A percentile compares a stretch with the other conserved stretches of the same genome.
phyloP scores from a whole-genome alignment of 2,329 filamentous ascomycete species.

The Scopulariopsis brevicaulis region DNA sequence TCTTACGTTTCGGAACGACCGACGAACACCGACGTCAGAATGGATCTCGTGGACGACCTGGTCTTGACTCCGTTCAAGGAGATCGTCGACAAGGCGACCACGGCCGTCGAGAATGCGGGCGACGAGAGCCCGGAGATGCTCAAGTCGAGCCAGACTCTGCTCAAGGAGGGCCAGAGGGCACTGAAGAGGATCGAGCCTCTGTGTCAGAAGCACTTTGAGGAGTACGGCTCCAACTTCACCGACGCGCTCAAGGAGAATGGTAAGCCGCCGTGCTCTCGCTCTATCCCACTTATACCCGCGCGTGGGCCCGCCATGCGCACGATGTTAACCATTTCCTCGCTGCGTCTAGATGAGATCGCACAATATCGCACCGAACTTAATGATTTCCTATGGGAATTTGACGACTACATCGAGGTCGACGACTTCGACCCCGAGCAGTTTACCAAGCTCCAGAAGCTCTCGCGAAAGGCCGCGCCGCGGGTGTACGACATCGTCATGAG shows the following conservation, averaged over 20 bases:
- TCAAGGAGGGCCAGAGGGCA: slow-evolving; percentile 36
- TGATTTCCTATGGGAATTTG: slow-evolving; percentile 43
- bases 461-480: slow-evolving; percentile 33
- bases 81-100: slow-evolving; percentile 37
- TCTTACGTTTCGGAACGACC: background rate
- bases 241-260: slow-evolving; percentile 41
- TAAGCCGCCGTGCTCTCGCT: slow-evolving; percentile 15
- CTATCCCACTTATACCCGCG: background rate
- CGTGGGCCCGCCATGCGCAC: background rate
- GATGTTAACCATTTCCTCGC: background rate
- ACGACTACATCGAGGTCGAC: slow-evolving; percentile 37
- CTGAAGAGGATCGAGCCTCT: slow-evolving; percentile 39
- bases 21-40: slow-evolving; percentile 8
- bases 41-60: slow-evolving; percentile 29
- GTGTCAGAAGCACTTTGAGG: slow-evolving; percentile 33
- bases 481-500: slow-evolving; percentile 39
- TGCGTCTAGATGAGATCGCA: slow-evolving; percentile 34
- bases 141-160: slow-evolving; percentile 33
- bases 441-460: slow-evolving; percentile 31
- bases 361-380: slow-evolving; percentile 33
- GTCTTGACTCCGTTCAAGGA: slow-evolving; percentile 39
- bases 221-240: slow-evolving; percentile 37
- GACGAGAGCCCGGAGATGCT: slow-evolving; percentile 31
- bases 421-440: slow-evolving; percentile 40
- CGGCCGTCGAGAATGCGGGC: slow-evolving; percentile 34